Evolutionary conservation across 345 rosid genomes (phyloP), one percentile per base, ranked within the genome.

Genomic region (Eucalyptus shirleyi): DNA sequence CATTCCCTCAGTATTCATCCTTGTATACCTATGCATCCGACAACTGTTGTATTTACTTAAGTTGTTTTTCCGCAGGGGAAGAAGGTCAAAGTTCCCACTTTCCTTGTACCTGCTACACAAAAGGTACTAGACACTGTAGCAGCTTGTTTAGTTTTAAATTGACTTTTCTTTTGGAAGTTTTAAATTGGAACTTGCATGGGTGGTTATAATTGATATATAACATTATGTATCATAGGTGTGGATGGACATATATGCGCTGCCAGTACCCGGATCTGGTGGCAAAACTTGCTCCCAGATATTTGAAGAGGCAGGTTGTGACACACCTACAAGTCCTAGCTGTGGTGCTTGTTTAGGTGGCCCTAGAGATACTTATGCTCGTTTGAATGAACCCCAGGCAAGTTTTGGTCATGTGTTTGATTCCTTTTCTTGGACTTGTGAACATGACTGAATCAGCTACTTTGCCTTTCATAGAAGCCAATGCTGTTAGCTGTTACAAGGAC

Each of bases 331-430:
- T 92, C 99, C 99, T 90, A 94, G 97, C 90, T 98, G 99, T 90
- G 99, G 98, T 90, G 99, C 99, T 83, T 98, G 99, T 91, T 93
- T 98, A 95, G 99, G 99, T 91, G 98, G 99, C 90, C 99, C 99
- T 53, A 88, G 91, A 90, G 99, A 98, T 92, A 98, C 99, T 69
- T 97, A 97, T 89, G 99, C 99, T 34, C 98, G 99, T 42, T 91
- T 98, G 95, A 98, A 97, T 87, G 98, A 97, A 90, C 94, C 99
- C 87, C 91, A 93, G 95, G 99, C 92, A 95, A 87, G 95, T 90
- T 53, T 42, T 77, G 24, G 30, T 40, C 16, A 40, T 77, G 24
- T 40, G 16, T 77, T 40, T 40, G 44, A 37, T 40, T 77, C 9
- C 85, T 77, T 77, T 77, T 77, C 85, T 77, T 77, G 30, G 9